Percentiles rank a stretch among this genome's conserved stretches.
phyloP scores from a whole-genome alignment of 1,284 basidiomycete genomes.

The Trichosporon coremiiforme region DNA sequence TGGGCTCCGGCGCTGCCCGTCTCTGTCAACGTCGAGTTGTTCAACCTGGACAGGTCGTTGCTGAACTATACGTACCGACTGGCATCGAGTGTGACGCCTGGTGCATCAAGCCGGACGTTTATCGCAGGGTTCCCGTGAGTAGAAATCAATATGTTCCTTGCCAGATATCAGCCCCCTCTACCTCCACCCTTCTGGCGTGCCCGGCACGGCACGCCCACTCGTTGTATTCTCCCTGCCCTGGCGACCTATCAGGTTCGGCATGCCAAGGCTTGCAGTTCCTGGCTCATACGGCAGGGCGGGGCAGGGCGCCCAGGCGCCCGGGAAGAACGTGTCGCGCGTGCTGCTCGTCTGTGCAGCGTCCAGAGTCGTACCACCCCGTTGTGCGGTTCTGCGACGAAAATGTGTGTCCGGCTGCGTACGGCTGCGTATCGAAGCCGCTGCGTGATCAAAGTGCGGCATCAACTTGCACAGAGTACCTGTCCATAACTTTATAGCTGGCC shows the following conservation, averaged over 20 bases:
- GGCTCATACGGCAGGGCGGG: not conserved
- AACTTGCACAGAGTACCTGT: not conserved
- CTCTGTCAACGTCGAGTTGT: not conserved
- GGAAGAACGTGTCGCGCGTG: conserved; percentile 2
- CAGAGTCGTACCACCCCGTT: not conserved
- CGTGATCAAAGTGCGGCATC: conserved; percentile 1
- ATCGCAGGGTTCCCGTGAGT: conserved; percentile 16
- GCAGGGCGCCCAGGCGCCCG: not conserved
- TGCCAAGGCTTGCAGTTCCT: not conserved
- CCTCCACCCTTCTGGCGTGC: not conserved
- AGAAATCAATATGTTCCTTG: not conserved
- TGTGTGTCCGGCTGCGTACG: not conserved
- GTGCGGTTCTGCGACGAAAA: conserved; percentile 1
- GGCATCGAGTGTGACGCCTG: conserved; percentile 6
- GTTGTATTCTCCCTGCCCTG: not conserved
- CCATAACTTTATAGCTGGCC: not conserved
- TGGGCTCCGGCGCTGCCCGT: conserved; percentile 5
- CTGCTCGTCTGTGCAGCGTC: conserved; percentile 4
- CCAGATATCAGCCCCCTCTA: not conserved
- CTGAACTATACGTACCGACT: conserved; percentile 3
- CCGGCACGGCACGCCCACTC: not conserved
- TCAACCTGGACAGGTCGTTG: not conserved
- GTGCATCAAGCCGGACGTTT: conserved; percentile 4
- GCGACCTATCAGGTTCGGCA: not conserved
- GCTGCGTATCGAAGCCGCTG: not conserved